Conservation (phyloP, 75 land plant genomes). For the Selaginella moellendorffii region DNA sequence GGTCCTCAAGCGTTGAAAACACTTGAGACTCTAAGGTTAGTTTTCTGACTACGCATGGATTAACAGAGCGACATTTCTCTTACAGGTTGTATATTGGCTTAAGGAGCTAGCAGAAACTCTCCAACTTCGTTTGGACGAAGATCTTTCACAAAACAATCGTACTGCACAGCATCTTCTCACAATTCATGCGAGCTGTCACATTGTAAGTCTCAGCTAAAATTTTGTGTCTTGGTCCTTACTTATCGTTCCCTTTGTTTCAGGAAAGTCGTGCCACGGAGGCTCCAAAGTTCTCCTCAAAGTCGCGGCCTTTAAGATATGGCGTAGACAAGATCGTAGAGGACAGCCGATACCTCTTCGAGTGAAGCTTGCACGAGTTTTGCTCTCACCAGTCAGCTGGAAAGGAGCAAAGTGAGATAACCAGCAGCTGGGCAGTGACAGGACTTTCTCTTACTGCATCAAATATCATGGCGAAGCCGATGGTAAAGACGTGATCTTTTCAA, state of each 20-base stretch:
- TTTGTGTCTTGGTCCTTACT: neutral
- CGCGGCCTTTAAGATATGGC: constrained; percentile 80
- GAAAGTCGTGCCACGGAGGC: constrained; percentile 33
- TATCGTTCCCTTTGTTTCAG: too few relatives aligned
- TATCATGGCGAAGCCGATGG: constrained; percentile 47
- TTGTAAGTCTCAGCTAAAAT: constrained; percentile 24
- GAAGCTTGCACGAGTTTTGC: constrained; percentile 57
- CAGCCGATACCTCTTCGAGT: constrained; percentile 60
- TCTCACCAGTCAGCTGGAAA: constrained; percentile 24
- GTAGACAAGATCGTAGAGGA: constrained; percentile 68
- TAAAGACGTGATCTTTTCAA: constrained; percentile 17
- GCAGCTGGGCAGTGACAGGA: constrained; percentile 55
- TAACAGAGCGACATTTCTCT: too few relatives aligned
- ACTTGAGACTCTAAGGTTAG: constrained; percentile 54
- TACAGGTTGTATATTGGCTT: constrained; percentile 73
- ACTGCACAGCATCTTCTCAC: constrained; percentile 71
- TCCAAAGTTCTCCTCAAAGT: constrained; percentile 83
- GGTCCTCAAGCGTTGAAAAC: constrained; percentile 66
- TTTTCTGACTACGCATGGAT: too few relatives aligned
- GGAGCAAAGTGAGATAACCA: constrained; percentile 8
- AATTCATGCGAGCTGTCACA: constrained; percentile 57
- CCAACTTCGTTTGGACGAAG: constrained; percentile 57
- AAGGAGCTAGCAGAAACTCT: constrained; percentile 73
- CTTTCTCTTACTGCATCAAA: constrained; percentile 73
- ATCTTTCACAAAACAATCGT: constrained; percentile 58